Conservation (phyloP, 2,329 filamentous ascomycete genomes). For the Venturia aucupariae region DNA sequence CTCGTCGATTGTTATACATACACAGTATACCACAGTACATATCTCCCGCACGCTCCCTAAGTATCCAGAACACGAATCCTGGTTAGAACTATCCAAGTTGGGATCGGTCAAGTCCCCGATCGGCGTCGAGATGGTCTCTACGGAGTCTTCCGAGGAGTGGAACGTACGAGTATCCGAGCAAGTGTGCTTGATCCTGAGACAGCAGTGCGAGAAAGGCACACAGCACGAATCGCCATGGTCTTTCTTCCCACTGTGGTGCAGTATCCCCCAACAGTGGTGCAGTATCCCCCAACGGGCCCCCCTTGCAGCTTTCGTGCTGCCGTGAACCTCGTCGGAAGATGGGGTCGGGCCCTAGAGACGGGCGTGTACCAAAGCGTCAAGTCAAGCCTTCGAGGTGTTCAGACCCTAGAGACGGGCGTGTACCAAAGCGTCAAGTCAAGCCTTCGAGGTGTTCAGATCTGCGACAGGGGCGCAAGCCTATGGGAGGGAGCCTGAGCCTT, state of each 20-base stretch:
- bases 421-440: background rate
- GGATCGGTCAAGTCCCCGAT: background rate
- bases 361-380: background rate
- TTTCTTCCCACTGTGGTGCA: background rate
- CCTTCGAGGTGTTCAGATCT: background rate
- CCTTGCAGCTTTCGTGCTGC: background rate
- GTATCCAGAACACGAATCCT: too few species aligned
- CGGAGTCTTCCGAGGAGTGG: too few species aligned
- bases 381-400: background rate
- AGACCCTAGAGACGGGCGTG: background rate
- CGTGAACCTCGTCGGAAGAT: background rate
- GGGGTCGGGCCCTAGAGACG: background rate
- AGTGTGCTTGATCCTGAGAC: constrained; percentile 4
- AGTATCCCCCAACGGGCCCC: background rate
- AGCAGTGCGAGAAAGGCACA: background rate
- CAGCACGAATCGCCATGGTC: background rate
- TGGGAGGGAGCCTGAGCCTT: background rate
- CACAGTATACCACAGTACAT: too few species aligned
- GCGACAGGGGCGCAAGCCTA: background rate
- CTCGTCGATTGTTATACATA: too few species aligned
- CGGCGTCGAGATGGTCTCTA: background rate
- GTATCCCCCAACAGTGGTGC: too few species aligned
- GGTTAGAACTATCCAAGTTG: too few species aligned
- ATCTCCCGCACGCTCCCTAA: too few species aligned
- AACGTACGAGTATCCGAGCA: background rate